These are phyloP conservation scores for Phaeosphaeria sp. DNA, from an alignment of 2,329 filamentous ascomycete species.

Conservation along the genomic window DNA sequence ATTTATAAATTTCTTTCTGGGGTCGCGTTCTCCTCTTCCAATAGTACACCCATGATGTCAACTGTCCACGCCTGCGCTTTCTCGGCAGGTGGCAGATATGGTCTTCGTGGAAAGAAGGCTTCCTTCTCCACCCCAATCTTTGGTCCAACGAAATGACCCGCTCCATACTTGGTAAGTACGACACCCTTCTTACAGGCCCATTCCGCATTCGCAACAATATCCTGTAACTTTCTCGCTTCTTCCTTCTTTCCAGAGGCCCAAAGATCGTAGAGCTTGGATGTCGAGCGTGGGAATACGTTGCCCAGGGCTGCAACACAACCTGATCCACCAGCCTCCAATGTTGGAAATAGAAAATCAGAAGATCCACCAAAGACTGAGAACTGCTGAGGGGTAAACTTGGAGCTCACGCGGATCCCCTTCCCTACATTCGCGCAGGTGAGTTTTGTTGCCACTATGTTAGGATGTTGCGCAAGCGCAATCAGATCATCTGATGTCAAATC, in stretches of 20 bases:
- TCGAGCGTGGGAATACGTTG: too few relatives aligned
- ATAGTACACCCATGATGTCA: slow-evolving; percentile 50
- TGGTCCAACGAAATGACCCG: too few relatives aligned
- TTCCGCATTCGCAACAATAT: too few relatives aligned
- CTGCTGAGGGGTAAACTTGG: slow-evolving; percentile 58
- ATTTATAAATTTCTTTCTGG: slow-evolving; percentile 1
- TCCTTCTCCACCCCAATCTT: slow-evolving; percentile 45
- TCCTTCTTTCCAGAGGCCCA: too few relatives aligned
- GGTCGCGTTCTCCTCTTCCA: slow-evolving; percentile 34
- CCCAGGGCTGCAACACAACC: too few relatives aligned
- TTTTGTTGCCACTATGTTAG: slow-evolving; percentile 69
- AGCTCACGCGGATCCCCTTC: slow-evolving; percentile 65
- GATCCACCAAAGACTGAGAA: slow-evolving; percentile 74
- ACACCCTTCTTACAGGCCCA: too few relatives aligned
- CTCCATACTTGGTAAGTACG: too few relatives aligned
- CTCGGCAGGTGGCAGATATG: slow-evolving; percentile 50
- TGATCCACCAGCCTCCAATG: slow-evolving; percentile 48
- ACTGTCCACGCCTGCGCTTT: slow-evolving; percentile 54
- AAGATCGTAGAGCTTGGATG: too few relatives aligned
- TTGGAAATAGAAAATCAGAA: slow-evolving; percentile 68
- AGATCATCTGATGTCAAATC: slow-evolving; percentile 72
- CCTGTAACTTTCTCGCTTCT: too few relatives aligned
- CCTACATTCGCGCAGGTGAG: slow-evolving; percentile 69
- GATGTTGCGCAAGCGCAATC: slow-evolving; percentile 59
- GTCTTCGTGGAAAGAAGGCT: slow-evolving; percentile 53